phyloP scores from a whole-genome alignment of 2,329 filamentous ascomycete genomes.

The Pseudogymnoascus sp. region DNA sequence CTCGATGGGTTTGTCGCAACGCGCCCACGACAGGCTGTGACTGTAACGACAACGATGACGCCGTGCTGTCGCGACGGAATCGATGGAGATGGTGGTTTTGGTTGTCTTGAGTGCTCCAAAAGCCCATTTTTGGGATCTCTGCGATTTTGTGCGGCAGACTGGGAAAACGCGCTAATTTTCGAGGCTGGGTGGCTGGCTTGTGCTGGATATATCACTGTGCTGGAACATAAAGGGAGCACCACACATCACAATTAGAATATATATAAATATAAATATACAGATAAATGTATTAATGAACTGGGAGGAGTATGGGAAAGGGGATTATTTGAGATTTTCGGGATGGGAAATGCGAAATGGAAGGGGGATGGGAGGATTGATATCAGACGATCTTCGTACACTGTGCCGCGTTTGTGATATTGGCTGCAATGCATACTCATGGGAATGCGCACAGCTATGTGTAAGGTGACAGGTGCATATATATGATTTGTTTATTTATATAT shows the following conservation, averaged over 20 bases:
- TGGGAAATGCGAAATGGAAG: background rate
- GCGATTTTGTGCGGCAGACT: background rate
- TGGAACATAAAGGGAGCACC: background rate
- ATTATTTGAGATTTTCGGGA: background rate
- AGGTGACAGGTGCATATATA: background rate
- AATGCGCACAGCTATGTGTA: background rate
- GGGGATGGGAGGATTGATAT: background rate
- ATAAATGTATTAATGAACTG: background rate
- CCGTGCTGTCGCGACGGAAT: slow-evolving; percentile 2
- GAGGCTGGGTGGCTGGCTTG: background rate
- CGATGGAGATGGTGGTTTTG: slow-evolving; percentile 6
- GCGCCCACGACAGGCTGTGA: background rate
- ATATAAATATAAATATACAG: background rate
- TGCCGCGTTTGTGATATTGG: slow-evolving; percentile 1
- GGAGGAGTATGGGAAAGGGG: background rate
- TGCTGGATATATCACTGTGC: background rate
- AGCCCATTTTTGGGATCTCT: slow-evolving; percentile 4
- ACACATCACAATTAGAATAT: background rate
- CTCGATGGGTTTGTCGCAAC: slow-evolving; percentile 1
- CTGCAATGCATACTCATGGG: background rate
- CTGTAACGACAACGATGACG: background rate
- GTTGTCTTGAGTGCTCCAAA: background rate
- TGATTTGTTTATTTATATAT: background rate
- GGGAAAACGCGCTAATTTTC: slow-evolving; percentile 11
- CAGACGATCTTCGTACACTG: background rate